Base-by-base conservation (phyloP, 768 basidiomycete genomes). In the Rhizopogon vesiculosus region DNA sequence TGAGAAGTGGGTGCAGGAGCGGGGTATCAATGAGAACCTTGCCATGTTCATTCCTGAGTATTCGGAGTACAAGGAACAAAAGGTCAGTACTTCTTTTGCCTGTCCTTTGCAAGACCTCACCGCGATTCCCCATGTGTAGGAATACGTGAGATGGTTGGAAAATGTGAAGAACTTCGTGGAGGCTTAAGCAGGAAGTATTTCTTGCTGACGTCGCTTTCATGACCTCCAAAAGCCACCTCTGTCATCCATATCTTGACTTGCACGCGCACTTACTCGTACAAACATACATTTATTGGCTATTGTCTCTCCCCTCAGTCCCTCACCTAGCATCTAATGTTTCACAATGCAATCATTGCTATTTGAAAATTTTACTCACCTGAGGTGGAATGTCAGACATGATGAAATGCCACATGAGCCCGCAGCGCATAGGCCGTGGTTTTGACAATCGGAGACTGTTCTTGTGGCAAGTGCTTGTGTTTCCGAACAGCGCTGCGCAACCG, bases 41-140 rank as follows among this genome's bases (percentile, higher is more conserved):
- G 96, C 94, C 0, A 69, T 84, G 62, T 95, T 97, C 77, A 84
- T 98, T 57, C 89, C 90, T 16, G 89, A 94, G 59, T 93, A 92
- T 66, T 86, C 88, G 13, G 87, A 91, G 66, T 76, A 77, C 76
- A 98, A 97, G 79, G 95, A 98, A 67, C 95, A 98, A 76, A 86
- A 86, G 82, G 93, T 93, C 13, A 2, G 70, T 64, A 6, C 42
- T 22, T 15, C 35, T 38, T 81, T 71, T 16, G 51, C 42, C 33
- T 13, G 10, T 56, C 53, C 7, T 39, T 54, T 51, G 22, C 33
- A 31, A 38, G 58, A 43, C 28, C 50, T 56, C 8, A 61, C 35
- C 52, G 56, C 16, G 56, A 59, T 53, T 49, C 28, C 48, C 39
- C 54, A 33, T 59, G 40, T 58, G 51, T 48, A 94, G 93, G 95